phyloP scores from a whole-genome alignment of 78 protist genomes.

The Protostelium mycophagum region DNA sequence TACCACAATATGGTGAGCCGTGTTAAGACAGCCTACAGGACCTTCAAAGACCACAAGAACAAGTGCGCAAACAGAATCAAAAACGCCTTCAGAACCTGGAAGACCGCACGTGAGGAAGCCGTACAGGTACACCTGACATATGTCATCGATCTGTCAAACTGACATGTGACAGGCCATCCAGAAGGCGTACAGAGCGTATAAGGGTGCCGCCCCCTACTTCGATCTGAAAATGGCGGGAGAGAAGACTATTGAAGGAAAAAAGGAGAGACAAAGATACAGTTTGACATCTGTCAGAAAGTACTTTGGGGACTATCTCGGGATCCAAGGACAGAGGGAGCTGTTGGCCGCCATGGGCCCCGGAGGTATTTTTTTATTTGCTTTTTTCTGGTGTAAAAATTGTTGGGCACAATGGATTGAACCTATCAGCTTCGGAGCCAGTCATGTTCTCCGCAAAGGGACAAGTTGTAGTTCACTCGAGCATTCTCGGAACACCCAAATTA shows the following conservation, averaged over 20 bases:
- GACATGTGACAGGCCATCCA: too few relatives aligned
- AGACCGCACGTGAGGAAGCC: conserved; percentile 27
- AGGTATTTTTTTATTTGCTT: background rate
- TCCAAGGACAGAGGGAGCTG: conserved; percentile 40
- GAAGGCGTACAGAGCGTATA: conserved; percentile 51
- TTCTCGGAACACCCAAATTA: conserved; percentile 26
- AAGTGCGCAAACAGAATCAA: conserved; percentile 54
- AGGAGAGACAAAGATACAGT: conserved; percentile 57
- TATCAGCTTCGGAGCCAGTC: conserved; percentile 18
- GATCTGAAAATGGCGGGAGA: conserved; percentile 37
- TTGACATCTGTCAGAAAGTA: conserved; percentile 36
- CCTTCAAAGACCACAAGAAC: conserved; percentile 36
- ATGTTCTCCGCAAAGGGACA: conserved; percentile 52
- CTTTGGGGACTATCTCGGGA: conserved; percentile 53
- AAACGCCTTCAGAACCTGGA: conserved; percentile 45
- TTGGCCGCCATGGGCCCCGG: conserved; percentile 60
- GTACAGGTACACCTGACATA: too few relatives aligned
- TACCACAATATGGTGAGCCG: conserved; percentile 61
- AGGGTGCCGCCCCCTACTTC: conserved; percentile 47
- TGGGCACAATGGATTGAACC: background rate
- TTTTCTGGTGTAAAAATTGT: too few relatives aligned
- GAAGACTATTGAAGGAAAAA: conserved; percentile 14
- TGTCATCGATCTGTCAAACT: too few relatives aligned
- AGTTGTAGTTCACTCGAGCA: conserved; percentile 23
- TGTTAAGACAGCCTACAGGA: conserved; percentile 45